These are phyloP conservation scores for Fraxinus greggii DNA, from an alignment of 305 asterid genomes.

Conservation along the genomic window DNA sequence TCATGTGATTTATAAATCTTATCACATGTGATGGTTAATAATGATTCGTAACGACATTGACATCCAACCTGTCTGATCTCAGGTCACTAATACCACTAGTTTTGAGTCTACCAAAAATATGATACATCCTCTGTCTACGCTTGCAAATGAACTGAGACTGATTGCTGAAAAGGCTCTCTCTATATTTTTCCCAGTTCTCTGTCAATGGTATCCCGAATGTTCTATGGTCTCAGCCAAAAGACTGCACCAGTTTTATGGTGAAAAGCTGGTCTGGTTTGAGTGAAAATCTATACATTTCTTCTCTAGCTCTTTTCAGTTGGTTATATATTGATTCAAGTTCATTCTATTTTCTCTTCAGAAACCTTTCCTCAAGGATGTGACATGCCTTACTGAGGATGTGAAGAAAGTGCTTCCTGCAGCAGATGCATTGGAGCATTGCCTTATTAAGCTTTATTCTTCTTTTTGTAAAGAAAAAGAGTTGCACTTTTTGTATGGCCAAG, in stretches of 20 bases:
- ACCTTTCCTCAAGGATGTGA: conserved; percentile 69
- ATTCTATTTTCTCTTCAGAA: conserved; percentile 42
- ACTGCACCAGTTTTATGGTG: conserved; percentile 81
- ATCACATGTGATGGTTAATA: conserved; percentile 11
- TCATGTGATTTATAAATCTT: conserved; percentile 6
- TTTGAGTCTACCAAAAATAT: conserved; percentile 44
- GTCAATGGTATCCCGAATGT: conserved; percentile 68
- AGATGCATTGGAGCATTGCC: conserved; percentile 63
- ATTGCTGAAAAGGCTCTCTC: conserved; percentile 72
- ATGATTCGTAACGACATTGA: conserved; percentile 20
- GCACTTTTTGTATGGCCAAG: conserved; percentile 32
- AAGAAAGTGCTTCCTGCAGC: conserved; percentile 88
- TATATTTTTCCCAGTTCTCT: conserved; percentile 61
- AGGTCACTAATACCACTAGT: conserved; percentile 51
- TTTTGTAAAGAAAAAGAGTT: conserved; percentile 43
- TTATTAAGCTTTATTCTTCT: conserved; percentile 57
- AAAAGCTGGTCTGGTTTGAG: conserved; percentile 68
- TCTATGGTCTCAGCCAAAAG: conserved; percentile 58
- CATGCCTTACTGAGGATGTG: conserved; percentile 67
- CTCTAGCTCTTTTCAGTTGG: conserved; percentile 18
- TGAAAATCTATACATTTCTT: conserved; percentile 16
- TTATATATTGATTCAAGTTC: conserved; percentile 25
- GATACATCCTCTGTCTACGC: conserved; percentile 66
- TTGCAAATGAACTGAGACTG: conserved; percentile 71
- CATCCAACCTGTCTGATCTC: conserved; percentile 29